Base-by-base conservation (phyloP, 768 basidiomycete species). In the Mycena alexandri region DNA sequence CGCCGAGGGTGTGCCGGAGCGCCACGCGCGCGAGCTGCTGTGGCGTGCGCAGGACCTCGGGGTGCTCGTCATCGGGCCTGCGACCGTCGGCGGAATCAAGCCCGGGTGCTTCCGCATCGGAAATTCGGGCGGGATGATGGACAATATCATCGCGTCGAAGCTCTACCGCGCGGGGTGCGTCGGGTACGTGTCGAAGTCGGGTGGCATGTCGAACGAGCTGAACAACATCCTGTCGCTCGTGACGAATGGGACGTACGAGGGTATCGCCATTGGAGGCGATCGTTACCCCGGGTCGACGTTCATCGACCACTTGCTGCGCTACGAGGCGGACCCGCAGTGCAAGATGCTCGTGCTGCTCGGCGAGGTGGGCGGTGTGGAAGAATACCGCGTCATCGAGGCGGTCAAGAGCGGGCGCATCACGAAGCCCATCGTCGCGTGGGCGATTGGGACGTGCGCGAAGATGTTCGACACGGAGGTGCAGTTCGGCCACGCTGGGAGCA, bases 71-170 rank as follows among this genome's bases (percentile, higher is more conserved):
- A 82, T 87, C 64, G 97, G 98, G 42, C 98, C 98, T 65, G 98
- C 98, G 25, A 99, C 97, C 55, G 97, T 99, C 61, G 97, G 97
- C 83, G 97, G 97, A 76, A 98, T 99, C 86, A 99, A 99, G 86
- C 96, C 97, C 64, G 97, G 97, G 47, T 98, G 97, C 86, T 99
- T 98, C 93, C 89, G 96, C 80, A 99, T 99, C 75, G 97, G 97
- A 75, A 99, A 99, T 88, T 96, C 94, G 66, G 97, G 97, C 85
- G 97, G 94, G 76, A 99, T 99, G 97, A 98, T 98, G 96, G 97
- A 99, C 86, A 99, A 99, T 86, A 96, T 99, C 83, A 98, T 98
- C 77, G 85, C 96, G 9, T 97, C 95, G 69, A 99, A 98, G 86
- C 92, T 99, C 69, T 99, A 98, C 89, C 95, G 96, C 75, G 85